Conservation (phyloP, 495 filamentous ascomycete genomes). For the Echria macrotheca region DNA sequence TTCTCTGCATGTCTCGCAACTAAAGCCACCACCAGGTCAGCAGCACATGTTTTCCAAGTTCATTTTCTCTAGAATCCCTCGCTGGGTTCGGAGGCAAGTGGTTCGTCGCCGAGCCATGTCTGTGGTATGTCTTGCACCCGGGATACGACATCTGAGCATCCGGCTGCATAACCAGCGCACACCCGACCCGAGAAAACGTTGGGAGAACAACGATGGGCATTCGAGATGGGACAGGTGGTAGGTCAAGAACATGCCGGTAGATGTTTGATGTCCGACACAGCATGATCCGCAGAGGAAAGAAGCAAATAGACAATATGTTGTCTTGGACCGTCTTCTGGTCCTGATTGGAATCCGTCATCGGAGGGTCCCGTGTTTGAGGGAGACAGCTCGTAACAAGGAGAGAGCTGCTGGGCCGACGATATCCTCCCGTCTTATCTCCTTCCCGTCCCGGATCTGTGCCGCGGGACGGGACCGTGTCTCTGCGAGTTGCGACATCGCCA, state of each 20-base stretch:
- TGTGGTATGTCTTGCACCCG: background rate
- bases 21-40: too few relatives aligned
- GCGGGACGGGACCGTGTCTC: background rate
- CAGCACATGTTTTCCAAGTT: too few relatives aligned
- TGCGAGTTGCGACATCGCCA: background rate
- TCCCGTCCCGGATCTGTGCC: constrained; percentile 6
- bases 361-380: background rate
- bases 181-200: background rate
- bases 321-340: background rate
- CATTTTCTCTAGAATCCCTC: too few relatives aligned
- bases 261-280: background rate
- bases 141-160: constrained; percentile 6
- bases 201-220: background rate
- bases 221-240: background rate
- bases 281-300: background rate
- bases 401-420: constrained; percentile 3
- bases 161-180: background rate
- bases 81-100: background rate
- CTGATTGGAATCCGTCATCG: constrained; percentile 6
- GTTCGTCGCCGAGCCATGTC: too few relatives aligned
- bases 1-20: constrained; percentile 10
- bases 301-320: background rate
- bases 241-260: background rate
- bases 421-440: constrained; percentile 3
- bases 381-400: too few relatives aligned